Evolutionary conservation across 2,329 filamentous ascomycete species (phyloP).

Genomic region (Camptophora hylomeconis): DNA sequence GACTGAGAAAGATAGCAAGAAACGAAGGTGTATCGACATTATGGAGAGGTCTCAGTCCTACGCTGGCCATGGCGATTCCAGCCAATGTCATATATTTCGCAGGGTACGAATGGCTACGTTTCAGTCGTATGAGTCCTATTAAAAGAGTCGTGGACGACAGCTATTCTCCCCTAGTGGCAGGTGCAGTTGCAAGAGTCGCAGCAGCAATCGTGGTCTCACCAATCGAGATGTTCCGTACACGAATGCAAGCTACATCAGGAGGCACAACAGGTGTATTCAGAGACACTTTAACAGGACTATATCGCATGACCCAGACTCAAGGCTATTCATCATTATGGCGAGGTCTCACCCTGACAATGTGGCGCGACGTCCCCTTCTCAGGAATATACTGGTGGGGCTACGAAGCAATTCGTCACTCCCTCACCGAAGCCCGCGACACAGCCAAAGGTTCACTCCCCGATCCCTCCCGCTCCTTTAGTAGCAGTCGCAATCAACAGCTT

Average conservation of each 20-base stretch:
- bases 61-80: conserved; percentile 82
- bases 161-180: conserved; percentile 69
- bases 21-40: conserved; percentile 79
- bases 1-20: conserved; percentile 81
- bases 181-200: conserved; percentile 61
- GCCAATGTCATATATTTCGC: conserved; percentile 98
- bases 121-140: conserved; percentile 59
- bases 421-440: conserved; percentile 55
- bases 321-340: conserved; percentile 82
- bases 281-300: conserved; percentile 62
- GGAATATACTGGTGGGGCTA: conserved; percentile 98
- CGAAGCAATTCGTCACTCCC: conserved; percentile 60
- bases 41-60: conserved; percentile 91
- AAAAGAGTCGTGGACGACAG: conserved; percentile 49
- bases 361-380: conserved; percentile 95
- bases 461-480: conserved; percentile 27
- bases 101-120: conserved; percentile 89
- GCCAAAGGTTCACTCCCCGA: conserved; percentile 30
- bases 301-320: conserved; percentile 62
- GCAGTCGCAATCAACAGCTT: conserved; percentile 36
- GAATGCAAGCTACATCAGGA: conserved; percentile 66
- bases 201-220: conserved; percentile 77
- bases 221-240: conserved; percentile 85
- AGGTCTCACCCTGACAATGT: conserved; percentile 78
- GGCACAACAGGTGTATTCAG: conserved; percentile 54